A percentile compares a stretch with the other conserved stretches of the same genome.
Conservation (phyloP, 352 stramenopile species). For the Phytophthora megakarya region DNA sequence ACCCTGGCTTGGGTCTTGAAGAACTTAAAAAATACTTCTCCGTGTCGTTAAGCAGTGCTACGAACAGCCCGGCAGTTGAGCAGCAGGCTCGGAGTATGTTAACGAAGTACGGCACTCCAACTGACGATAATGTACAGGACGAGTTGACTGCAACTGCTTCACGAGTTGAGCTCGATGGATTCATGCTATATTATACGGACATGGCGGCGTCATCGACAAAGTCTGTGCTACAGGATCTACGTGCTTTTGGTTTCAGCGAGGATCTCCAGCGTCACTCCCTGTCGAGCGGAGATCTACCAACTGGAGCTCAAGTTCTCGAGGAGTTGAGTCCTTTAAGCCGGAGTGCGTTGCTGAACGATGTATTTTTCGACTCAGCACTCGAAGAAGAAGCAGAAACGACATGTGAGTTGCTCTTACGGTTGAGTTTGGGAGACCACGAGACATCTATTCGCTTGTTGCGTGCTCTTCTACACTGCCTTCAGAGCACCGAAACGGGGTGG, state of each 20-base stretch:
- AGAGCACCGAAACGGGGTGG: slow-evolving; percentile 84
- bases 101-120: slow-evolving; percentile 62
- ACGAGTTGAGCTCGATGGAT: slow-evolving; percentile 71
- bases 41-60: slow-evolving; percentile 66
- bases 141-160: slow-evolving; percentile 38
- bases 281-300: slow-evolving; percentile 27
- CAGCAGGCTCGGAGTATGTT: slow-evolving; percentile 74
- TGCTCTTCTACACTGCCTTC: slow-evolving; percentile 77
- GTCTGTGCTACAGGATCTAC: slow-evolving; percentile 81
- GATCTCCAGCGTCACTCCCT: slow-evolving; percentile 64
- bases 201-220: slow-evolving; percentile 72
- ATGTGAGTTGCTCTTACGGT: slow-evolving; percentile 69
- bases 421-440: slow-evolving; percentile 63
- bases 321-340: slow-evolving; percentile 64
- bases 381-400: slow-evolving; percentile 88
- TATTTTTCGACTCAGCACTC: slow-evolving; percentile 86
- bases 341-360: slow-evolving; percentile 68
- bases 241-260: slow-evolving; percentile 81
- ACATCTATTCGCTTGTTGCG: slow-evolving; percentile 70
- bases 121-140: slow-evolving; percentile 19
- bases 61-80: slow-evolving; percentile 50
- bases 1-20: slow-evolving; percentile 50
- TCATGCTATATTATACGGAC: slow-evolving; percentile 86
- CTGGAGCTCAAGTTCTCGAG: slow-evolving; percentile 50
- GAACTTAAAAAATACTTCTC: slow-evolving; percentile 76